Base-by-base conservation (phyloP, 768 basidiomycete species). In the Lentinula boryana region DNA sequence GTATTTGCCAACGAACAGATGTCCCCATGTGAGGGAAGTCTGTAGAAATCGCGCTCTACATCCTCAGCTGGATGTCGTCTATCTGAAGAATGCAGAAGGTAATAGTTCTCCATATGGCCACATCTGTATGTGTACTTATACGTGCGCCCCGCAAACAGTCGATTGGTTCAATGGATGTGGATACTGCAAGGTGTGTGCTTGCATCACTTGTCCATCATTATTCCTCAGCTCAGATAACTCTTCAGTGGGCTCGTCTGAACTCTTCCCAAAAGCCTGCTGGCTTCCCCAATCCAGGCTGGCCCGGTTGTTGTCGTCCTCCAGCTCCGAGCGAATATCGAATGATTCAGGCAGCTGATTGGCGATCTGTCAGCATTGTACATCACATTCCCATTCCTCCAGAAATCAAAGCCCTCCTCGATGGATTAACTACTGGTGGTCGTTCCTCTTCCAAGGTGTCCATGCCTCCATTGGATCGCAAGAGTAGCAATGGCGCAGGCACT, bases 51-150 rank as follows among this genome's bases (percentile, higher is more conserved):
- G 88, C 65, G 73, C 79, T 21, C 73, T 79, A 54, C 91, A 93
- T 72, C 91, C 91, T 56, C 83, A 86, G 65, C 82, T 84, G 71
- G 89, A 92, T 69, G 84, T 93, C 62, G 79, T 88, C 40, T 89
- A 83, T 72, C 80, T 93, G 68, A 91, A 84, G 79, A 93, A 93
- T 69, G 89, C 91, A n/a, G 91, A 93, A 81, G 89, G 90, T 91
- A 68, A 63, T 75, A 75, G 27, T 63, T 59, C 66, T 51, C 62
- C 60, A 61, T 58, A 43, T 33, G 35, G 55, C 52, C 53, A 62
- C 27, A 61, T 35, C n/a, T 56, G 51, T 43, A 58, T 67, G 65
- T 60, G 66, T 64, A 58, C 61, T 18, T 60, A 56, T 48, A 23
- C 43, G 44, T 62, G 57, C 63, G 13, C 62, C 63, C 61, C 44